Evolutionary conservation across 495 filamentous ascomycete genomes (phyloP), one percentile per base, ranked within the genome.

Genomic region (Evernia prunastri): DNA sequence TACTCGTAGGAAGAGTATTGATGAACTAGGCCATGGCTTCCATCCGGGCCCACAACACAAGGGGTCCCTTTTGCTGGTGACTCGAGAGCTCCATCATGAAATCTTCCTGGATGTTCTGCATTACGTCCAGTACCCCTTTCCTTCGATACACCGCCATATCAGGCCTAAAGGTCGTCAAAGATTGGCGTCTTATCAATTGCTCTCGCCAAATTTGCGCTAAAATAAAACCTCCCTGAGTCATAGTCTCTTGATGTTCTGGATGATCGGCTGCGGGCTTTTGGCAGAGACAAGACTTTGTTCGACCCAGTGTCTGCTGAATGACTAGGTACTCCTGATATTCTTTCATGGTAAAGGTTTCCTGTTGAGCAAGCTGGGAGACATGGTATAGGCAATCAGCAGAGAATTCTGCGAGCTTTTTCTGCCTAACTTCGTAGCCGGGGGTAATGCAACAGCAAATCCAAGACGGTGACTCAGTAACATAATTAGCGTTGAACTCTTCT

Each of bases 11-110:
- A 18, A 53, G 27, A 31, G 27, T 29, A 31, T 31, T 53, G 25
- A 31, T 31, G 5, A 53, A 31, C 49, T 27, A 53, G 15, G 49
- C 49, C 25, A 53, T 53, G 12, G 49, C 49, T 31, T 53, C 49
- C 11, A 53, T 31, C 13, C 49, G 23, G 13, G 49, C 49, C 49
- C 49, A 53, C 25, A 53, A 8, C 31, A 53, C 49, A 53, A 53
- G 49, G 13, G 49, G 25, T 13, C 49, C 25, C 17, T 18, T 31
- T 53, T 31, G 25, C 27, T 18, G 25, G 7, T 15, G 49, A 53
- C 25, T 53, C 18, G 49, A 53, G 49, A 53, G 49, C 49, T 53
- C 49, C 25, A 53, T 53, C 49, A 31, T 53, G 49, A 53, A 53
- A 53, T 53, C 49, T 53, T 53, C 25, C 3, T 17, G 27, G 12